Evolutionary conservation across 2,329 filamentous ascomycete genomes (phyloP).

Genomic region (Ophiostoma montium): DNA sequence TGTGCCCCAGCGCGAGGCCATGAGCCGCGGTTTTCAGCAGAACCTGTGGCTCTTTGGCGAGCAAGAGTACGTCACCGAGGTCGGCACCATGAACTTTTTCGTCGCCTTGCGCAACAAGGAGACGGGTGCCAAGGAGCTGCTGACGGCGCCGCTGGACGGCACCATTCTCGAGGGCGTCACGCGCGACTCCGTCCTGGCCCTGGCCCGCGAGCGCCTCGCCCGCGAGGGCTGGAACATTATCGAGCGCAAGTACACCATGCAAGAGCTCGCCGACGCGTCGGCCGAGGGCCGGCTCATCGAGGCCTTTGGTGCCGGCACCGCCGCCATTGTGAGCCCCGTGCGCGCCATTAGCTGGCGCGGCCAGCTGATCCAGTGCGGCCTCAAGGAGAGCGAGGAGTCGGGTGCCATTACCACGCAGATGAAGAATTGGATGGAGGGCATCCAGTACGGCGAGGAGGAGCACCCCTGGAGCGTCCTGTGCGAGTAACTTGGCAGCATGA

Average conservation of each 20-base stretch:
- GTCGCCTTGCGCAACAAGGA: constrained; percentile 71
- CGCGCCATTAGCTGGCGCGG: constrained; percentile 82
- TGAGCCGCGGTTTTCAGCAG: constrained; percentile 86
- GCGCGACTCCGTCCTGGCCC: constrained; percentile 73
- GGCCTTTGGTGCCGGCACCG: constrained; percentile 87
- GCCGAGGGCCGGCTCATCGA: constrained; percentile 78
- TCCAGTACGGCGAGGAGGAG: constrained; percentile 88
- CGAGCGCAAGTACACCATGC: constrained; percentile 89
- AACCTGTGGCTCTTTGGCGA: constrained; percentile 96
- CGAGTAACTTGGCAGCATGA: constrained; percentile 11
- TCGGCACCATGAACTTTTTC: constrained; percentile 98
- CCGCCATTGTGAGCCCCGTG: constrained; percentile 84
- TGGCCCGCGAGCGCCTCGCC: constrained; percentile 69
- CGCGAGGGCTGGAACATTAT: constrained; percentile 78
- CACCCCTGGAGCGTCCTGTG: constrained; percentile 72
- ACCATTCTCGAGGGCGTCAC: constrained; percentile 95
- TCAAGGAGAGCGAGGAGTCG: constrained; percentile 69
- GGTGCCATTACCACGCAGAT: constrained; percentile 74
- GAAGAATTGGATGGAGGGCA: constrained; percentile 93
- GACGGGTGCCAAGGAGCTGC: constrained; percentile 78
- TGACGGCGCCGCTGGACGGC: constrained; percentile 92
- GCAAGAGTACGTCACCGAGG: constrained; percentile 91
- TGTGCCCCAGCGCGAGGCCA: constrained; percentile 85
- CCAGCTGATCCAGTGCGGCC: constrained; percentile 65
- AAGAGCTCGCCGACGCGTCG: constrained; percentile 66